Evolutionary conservation across 2,329 filamentous ascomycete species (phyloP).

Genomic region (Alternaria atra): DNA sequence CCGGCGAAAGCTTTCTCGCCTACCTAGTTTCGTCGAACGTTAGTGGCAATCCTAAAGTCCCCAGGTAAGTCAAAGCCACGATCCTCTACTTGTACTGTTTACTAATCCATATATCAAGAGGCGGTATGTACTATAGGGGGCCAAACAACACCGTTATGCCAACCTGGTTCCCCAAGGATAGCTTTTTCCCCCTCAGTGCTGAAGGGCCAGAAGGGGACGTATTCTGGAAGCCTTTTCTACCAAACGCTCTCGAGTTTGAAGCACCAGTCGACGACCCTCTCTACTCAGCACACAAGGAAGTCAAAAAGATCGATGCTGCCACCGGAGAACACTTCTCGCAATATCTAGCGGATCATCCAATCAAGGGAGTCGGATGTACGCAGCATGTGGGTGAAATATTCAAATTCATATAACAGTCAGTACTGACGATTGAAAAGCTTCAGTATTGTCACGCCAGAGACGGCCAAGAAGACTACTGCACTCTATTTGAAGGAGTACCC

Average conservation of each 20-base stretch:
- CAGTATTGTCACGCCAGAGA: not conserved
- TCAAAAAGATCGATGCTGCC: not conserved
- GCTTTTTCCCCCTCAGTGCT: not conserved
- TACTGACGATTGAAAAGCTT: not conserved
- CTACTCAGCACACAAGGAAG: not conserved
- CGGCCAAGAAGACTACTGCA: conserved; percentile 4
- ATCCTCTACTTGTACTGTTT: not conserved
- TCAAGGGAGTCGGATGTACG: not conserved
- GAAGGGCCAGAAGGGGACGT: not conserved
- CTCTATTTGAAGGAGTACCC: not conserved
- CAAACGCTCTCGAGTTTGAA: not conserved
- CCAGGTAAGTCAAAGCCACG: not conserved
- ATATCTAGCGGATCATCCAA: not conserved
- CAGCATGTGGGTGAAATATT: not conserved
- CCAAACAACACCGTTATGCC: not conserved
- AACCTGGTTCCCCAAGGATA: not conserved
- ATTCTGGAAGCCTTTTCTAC: not conserved
- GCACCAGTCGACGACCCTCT: conserved; percentile 2
- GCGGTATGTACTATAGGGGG: not conserved
- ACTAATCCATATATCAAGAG: not conserved
- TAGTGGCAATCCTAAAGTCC: not conserved
- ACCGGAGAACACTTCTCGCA: not conserved
- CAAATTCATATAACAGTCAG: fast-evolving
- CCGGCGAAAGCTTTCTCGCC: not conserved
- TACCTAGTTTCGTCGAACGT: not conserved